Conservation (phyloP, 139 green algal genomes). For the Spirogloea muscicola region DNA sequence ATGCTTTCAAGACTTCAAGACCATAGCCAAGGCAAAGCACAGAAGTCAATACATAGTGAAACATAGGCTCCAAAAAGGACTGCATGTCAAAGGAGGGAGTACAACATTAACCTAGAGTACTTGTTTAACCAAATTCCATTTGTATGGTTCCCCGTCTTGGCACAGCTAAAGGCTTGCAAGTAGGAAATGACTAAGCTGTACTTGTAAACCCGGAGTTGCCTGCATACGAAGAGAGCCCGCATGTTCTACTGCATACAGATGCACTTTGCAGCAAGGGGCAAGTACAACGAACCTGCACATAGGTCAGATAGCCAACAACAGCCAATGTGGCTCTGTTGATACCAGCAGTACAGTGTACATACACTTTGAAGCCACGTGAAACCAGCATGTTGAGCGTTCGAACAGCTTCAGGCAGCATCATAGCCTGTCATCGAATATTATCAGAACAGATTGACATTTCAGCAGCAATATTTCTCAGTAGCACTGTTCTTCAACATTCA, state of each 20-base stretch:
- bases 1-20: neutral
- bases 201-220: too few species aligned
- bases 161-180: too few species aligned
- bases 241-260: neutral
- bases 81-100: neutral
- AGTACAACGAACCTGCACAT: conserved; percentile 33
- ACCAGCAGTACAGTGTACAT: conserved; percentile 77
- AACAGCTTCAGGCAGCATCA: conserved; percentile 71
- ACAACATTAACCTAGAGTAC: neutral
- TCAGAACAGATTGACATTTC: too few species aligned
- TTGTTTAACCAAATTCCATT: neutral
- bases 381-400: conserved; percentile 56
- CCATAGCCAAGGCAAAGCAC: neutral
- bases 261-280: neutral
- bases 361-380: conserved; percentile 56
- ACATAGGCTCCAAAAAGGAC: neutral
- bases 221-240: neutral
- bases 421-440: too few species aligned
- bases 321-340: conserved; percentile 75
- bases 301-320: conserved; percentile 70
- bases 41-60: neutral
- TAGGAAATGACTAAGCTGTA: too few species aligned
- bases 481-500: too few species aligned
- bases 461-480: too few species aligned
- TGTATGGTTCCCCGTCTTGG: too few species aligned